Evolutionary conservation across 768 basidiomycete genomes (phyloP).

Genomic region (Termitomyces eurrhizus): DNA sequence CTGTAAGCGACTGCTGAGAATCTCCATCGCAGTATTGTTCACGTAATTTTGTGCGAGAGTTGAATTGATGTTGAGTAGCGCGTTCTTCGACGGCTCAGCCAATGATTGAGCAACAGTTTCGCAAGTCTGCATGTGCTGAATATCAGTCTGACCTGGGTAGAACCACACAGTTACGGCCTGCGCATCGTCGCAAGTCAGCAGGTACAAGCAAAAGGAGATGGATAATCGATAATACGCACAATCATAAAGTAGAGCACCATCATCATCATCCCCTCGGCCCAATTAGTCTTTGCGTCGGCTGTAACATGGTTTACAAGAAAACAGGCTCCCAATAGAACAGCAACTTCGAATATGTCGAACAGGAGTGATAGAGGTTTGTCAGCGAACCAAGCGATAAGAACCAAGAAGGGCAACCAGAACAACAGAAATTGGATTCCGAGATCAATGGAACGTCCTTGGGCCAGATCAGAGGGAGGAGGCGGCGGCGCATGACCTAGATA

Average conservation of each 20-base stretch:
- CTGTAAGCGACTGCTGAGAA: conserved; percentile 16
- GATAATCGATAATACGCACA: conserved; percentile 23
- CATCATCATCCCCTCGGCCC: conserved; percentile 68
- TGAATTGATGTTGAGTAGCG: neutral
- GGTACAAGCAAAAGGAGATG: neutral
- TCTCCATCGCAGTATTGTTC: conserved; percentile 3
- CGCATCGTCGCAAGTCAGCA: neutral
- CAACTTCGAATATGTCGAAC: conserved; percentile 70
- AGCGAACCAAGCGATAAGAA: conserved; percentile 64
- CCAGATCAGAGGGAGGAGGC: conserved; percentile 46
- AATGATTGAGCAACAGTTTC: conserved; percentile 14
- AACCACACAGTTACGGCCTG: conserved; percentile 29
- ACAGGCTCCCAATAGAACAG: conserved; percentile 59
- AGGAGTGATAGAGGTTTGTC: conserved; percentile 56
- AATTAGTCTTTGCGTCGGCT: conserved; percentile 73
- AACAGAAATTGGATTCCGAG: conserved; percentile 74
- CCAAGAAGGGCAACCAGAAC: conserved; percentile 76
- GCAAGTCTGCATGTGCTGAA: conserved; percentile 25
- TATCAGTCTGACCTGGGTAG: conserved; percentile 32
- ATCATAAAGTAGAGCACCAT: conserved; percentile 66
- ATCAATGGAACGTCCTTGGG: conserved; percentile 67
- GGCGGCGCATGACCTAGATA: conserved; percentile 32
- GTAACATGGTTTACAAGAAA: conserved; percentile 80
- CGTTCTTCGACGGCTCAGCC: conserved; percentile 10
- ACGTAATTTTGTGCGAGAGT: neutral